Percentiles rank a stretch among this genome's conserved stretches.
phyloP scores from a whole-genome alignment of 495 filamentous ascomycete genomes.

The Neurospora pannonica region DNA sequence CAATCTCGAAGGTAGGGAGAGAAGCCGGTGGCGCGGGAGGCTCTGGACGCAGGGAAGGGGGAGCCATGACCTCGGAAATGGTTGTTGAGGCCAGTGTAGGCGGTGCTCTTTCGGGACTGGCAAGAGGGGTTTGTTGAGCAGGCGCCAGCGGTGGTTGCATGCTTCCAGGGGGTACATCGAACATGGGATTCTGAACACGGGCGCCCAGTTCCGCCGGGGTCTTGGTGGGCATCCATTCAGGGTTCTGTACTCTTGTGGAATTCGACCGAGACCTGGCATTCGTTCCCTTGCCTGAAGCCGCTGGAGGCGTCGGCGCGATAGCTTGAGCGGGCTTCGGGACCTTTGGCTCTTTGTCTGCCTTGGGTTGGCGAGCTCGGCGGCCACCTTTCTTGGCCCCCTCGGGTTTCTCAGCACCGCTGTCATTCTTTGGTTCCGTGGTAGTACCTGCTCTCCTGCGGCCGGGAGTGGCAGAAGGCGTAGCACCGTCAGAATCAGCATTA shows the following conservation, averaged over 20 bases:
- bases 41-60: conserved; percentile 39
- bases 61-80: conserved; percentile 40
- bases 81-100: conserved; percentile 18
- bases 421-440: conserved; percentile 29
- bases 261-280: conserved; percentile 36
- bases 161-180: conserved; percentile 22
- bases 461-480: conserved; percentile 38
- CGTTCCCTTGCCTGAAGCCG: conserved; percentile 17
- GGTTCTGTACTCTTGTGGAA: conserved; percentile 26
- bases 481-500: conserved; percentile 45
- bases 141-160: conserved; percentile 32
- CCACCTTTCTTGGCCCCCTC: conserved; percentile 34
- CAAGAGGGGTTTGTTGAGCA: conserved; percentile 22
- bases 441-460: conserved; percentile 42
- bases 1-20: conserved; percentile 32
- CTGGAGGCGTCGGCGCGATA: conserved; percentile 33
- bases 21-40: conserved; percentile 28
- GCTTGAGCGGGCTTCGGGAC: conserved; percentile 23
- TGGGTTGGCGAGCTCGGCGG: conserved; percentile 36
- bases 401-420: conserved; percentile 46
- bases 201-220: conserved; percentile 23
- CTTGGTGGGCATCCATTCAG: conserved; percentile 29
- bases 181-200: conserved; percentile 20
- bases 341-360: conserved; percentile 29
- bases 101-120: conserved; percentile 27